These are phyloP conservation scores for Geotrichum fermentans DNA, from an alignment of 1,139 yeast species.

Conservation along the genomic window DNA sequence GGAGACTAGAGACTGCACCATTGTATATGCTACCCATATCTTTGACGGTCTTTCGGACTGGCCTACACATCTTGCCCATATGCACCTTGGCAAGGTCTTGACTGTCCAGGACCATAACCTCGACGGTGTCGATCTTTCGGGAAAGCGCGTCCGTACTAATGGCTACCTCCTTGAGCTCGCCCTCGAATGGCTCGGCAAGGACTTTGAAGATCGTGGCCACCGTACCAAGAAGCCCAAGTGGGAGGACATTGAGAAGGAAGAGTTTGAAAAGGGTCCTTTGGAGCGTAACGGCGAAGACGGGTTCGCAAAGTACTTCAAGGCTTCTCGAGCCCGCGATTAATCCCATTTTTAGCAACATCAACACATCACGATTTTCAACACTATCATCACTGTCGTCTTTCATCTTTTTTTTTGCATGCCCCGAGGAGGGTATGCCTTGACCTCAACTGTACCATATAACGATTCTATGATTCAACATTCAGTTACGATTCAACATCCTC, in stretches of 20 bases:
- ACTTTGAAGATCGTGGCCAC: constrained; percentile 47
- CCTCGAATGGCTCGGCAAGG: constrained; percentile 39
- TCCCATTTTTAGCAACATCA: not conserved
- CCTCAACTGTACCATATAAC: too few relatives aligned
- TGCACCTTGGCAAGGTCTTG: constrained; percentile 57
- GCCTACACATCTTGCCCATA: constrained; percentile 83
- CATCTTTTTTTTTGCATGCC: too few relatives aligned
- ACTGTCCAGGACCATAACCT: constrained; percentile 12
- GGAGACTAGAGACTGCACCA: constrained; percentile 56
- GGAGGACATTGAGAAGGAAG: constrained; percentile 29
- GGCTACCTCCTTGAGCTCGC: constrained; percentile 39
- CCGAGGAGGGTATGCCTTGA: too few relatives aligned
- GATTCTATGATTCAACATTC: too few relatives aligned
- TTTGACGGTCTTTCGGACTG: constrained; percentile 88
- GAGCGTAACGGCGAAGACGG: constrained; percentile 29
- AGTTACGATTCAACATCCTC: too few relatives aligned
- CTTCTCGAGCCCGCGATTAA: constrained; percentile 30
- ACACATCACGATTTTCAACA: not conserved
- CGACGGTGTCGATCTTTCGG: constrained; percentile 1
- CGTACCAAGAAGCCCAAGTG: constrained; percentile 27
- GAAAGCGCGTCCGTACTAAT: constrained; percentile 31
- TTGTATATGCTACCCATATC: constrained; percentile 86
- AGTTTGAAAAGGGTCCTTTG: constrained; percentile 27
- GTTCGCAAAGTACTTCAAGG: constrained; percentile 32
- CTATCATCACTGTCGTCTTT: too few relatives aligned